These are phyloP conservation scores for Colletotrichum lini DNA, from an alignment of 2,329 filamentous ascomycete species.

Conservation along the genomic window DNA sequence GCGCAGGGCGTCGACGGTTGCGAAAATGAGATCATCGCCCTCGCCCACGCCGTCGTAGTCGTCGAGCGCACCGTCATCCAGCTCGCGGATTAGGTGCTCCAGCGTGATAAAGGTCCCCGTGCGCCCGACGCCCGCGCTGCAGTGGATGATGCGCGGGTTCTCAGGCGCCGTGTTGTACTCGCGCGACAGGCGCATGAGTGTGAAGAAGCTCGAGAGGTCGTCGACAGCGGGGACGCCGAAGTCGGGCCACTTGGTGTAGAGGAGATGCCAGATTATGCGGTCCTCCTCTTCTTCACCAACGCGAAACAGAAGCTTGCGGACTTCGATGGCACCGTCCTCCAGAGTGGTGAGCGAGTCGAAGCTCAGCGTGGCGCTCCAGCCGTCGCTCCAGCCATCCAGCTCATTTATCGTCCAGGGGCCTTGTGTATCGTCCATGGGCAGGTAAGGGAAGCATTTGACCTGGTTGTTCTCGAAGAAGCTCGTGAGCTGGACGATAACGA, in stretches of 20 bases:
- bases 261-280: conserved; percentile 80
- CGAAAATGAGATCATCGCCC: conserved; percentile 76
- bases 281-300: conserved; percentile 59
- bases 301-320: conserved; percentile 79
- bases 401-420: conserved; percentile 72
- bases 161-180: conserved; percentile 64
- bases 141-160: conserved; percentile 84
- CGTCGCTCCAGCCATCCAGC: conserved; percentile 74
- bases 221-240: conserved; percentile 83
- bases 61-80: conserved; percentile 80
- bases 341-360: conserved; percentile 74
- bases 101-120: conserved; percentile 96
- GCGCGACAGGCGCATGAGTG: conserved; percentile 77
- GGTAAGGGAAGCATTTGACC: conserved; percentile 93
- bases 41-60: conserved; percentile 54
- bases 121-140: conserved; percentile 92
- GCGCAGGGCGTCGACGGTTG: conserved; percentile 84
- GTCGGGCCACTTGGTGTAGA: conserved; percentile 92
- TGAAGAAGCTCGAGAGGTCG: conserved; percentile 77
- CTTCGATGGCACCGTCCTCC: conserved; percentile 73
- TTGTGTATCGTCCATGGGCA: conserved; percentile 72
- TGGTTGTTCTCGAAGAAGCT: conserved; percentile 83
- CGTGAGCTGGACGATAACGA: conserved; percentile 94
- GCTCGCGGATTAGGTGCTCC: conserved; percentile 89
- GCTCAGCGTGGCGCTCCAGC: conserved; percentile 77